Evolutionary conservation across 257 asterid genomes (phyloP), one percentile per base, ranked within the genome.

Genomic region (Solanum microdontum): DNA sequence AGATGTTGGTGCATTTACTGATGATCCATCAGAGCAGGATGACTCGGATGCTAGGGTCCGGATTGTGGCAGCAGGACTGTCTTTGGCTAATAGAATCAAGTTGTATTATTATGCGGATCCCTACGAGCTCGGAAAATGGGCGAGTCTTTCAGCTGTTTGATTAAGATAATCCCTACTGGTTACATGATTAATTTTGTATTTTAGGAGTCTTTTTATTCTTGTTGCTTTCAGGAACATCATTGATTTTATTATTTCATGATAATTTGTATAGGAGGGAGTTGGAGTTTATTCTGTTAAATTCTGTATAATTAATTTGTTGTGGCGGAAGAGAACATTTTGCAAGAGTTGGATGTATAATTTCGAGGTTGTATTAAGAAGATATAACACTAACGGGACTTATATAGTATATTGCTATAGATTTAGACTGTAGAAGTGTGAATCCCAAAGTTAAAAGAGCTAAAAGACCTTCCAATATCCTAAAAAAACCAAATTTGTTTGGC

Each of bases 71-170:
- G 87, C 97, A 55, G 98, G 98, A 24, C 86, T 96, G 93, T 95
- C 96, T 62, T 88, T 97, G 92, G 90, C 94, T 11, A 95, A 94
- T 89, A 95, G 93, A 90, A 76, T 97, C 74, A 97, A 97, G 93
- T 28, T 97, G 88, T 97, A 95, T 89, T 97, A 97, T 88, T 94
- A 95, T 84, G 98, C 95, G 1, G 98, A 94, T 87, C 98, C 98
- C 1, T 94, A 95, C 24, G 99, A 96, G 83, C 96, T 96, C 2
- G 99, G 98, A 14, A 96, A 96, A 91, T 96, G 98, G 98, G 98
- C 98, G 21, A 94, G 96, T 88, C 98, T 94, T 87, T 96, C 98
- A 15, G 98, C 97, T 64, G 90, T 96, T 70, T 96, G 94, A 93
- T 86, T 77, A 39, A 55, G 12, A 12, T 11, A 79, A 83, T 77